Base-by-base conservation (phyloP, 805 yeast genomes). In the Wickerhamomyces ciferrii region DNA sequence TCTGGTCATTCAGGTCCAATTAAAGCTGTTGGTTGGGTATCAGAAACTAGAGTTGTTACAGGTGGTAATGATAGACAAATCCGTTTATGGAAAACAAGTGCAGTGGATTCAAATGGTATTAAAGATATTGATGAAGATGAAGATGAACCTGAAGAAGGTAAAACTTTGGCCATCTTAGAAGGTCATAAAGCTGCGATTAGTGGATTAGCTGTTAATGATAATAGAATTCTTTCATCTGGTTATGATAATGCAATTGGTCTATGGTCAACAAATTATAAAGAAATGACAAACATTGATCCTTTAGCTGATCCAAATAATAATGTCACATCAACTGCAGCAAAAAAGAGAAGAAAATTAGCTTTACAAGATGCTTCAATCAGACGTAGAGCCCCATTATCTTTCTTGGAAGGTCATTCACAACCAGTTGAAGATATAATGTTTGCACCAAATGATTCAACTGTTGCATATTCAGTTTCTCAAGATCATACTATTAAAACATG, bases 401-500 rank as follows among this genome's bases (percentile, higher is more conserved):
- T 87, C 36, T 70, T 92, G 50, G 90, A 84, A 59, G 84, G 92
- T 23, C 98, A 92, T 63, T 63, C 78, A 17, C 89, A 83, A 34
- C 96, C 98, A 2, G 97, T 92, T 20, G 94, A 89, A 59, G 95
- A 78, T 35, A 86, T 88, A 21, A 73, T 79, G 14, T 88, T 90
- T 61, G 96, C 87, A 59, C 61, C 71, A 3, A 69, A 71, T 19
- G 98, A 92, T 64, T 52, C 74, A 40, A 78, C 95, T 0, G 96
- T 92, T 5, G 96, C 84, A 11, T 92, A 94, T 67, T 89, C 98
- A 0, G 96, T 87, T 2, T 86, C 97, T 6, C 97, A 90, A 64
- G 98, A 94, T 69, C 99, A 94, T 63, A 81, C 96, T 0, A 81
- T 94, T 53, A 86, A 87, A 60, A 94, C 99, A 0, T 94, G 98